phyloP scores from a whole-genome alignment of 2,329 filamentous ascomycete genomes.

The Monosporascus cannonballus region DNA sequence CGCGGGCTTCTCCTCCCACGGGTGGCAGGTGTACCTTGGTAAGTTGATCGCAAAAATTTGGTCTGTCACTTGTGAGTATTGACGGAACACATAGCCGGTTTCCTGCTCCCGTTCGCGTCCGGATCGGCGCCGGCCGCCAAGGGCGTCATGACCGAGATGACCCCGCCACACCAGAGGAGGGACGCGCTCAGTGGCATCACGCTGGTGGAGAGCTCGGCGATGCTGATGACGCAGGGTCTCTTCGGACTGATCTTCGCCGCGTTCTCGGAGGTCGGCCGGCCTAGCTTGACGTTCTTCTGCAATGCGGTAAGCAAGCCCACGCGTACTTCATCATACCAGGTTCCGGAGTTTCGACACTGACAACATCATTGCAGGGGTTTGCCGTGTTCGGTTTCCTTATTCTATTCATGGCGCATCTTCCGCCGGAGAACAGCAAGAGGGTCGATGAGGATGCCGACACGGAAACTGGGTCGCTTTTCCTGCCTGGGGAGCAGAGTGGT shows the following conservation, averaged over 20 bases:
- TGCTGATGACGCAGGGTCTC: conserved; percentile 55
- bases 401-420: conserved; percentile 38
- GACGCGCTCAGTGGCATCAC: conserved; percentile 66
- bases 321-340: background rate
- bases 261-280: conserved; percentile 52
- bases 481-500: background rate
- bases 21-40: conserved; percentile 64
- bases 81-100: conserved; percentile 39
- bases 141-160: conserved; percentile 68
- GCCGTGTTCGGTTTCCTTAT: conserved; percentile 45
- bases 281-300: conserved; percentile 59
- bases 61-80: background rate
- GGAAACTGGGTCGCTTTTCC: conserved; percentile 9
- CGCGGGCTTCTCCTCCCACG: conserved; percentile 53
- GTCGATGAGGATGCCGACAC: conserved; percentile 26
- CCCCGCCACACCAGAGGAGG: conserved; percentile 51
- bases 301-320: conserved; percentile 48
- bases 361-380: conserved; percentile 34
- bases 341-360: conserved; percentile 6
- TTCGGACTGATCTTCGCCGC: conserved; percentile 64
- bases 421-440: conserved; percentile 35
- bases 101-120: conserved; percentile 60
- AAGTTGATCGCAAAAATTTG: conserved; percentile 8
- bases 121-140: conserved; percentile 66
- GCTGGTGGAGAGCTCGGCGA: conserved; percentile 62